Percentiles rank a stretch among this genome's conserved stretches.
Conservation (phyloP, 2,329 filamentous ascomycete genomes). For the Zelopaecilomyces penicillatus region DNA sequence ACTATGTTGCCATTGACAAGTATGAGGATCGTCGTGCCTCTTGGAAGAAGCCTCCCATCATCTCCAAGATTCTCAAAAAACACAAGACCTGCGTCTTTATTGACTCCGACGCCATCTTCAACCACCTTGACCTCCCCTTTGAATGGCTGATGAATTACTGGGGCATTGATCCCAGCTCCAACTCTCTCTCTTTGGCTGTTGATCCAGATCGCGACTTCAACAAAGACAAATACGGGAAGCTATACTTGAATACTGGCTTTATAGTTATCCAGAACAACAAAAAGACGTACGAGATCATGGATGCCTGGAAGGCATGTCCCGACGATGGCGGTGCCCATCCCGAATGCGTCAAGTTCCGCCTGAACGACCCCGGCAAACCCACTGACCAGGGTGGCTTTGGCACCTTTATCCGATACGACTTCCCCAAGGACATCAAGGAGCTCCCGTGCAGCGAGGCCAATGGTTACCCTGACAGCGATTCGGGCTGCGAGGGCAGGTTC, state of each 20-base stretch:
- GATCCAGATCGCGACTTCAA: slow-evolving; percentile 31
- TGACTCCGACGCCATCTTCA: slow-evolving; percentile 38
- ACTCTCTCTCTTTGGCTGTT: slow-evolving; percentile 33
- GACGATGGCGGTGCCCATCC: slow-evolving; percentile 29
- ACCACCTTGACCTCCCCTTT: slow-evolving; percentile 34
- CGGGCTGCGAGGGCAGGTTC: slow-evolving; percentile 31
- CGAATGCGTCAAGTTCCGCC: slow-evolving; percentile 30
- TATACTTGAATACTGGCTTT: slow-evolving; percentile 45
- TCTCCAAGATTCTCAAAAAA: slow-evolving; percentile 33
- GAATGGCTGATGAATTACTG: slow-evolving; percentile 42
- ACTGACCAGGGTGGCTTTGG: slow-evolving; percentile 38
- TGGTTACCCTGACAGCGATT: slow-evolving; percentile 30
- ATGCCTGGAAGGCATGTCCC: slow-evolving; percentile 38
- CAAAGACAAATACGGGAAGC: slow-evolving; percentile 29
- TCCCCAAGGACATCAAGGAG: slow-evolving; percentile 30
- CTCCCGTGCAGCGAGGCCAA: slow-evolving; percentile 36
- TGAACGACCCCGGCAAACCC: slow-evolving; percentile 27
- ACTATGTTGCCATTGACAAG: slow-evolving; percentile 31
- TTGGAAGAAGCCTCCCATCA: slow-evolving; percentile 37
- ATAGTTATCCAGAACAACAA: slow-evolving; percentile 44
- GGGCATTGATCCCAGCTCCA: slow-evolving; percentile 29
- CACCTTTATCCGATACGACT: slow-evolving; percentile 35
- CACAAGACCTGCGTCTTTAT: slow-evolving; percentile 36
- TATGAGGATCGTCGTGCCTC: slow-evolving; percentile 34
- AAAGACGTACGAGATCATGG: slow-evolving; percentile 38